Percentiles rank a stretch among this genome's conserved stretches.
Evolutionary conservation across 352 stramenopile genomes (phyloP).

Genomic region (Phytophthora brassicae): DNA sequence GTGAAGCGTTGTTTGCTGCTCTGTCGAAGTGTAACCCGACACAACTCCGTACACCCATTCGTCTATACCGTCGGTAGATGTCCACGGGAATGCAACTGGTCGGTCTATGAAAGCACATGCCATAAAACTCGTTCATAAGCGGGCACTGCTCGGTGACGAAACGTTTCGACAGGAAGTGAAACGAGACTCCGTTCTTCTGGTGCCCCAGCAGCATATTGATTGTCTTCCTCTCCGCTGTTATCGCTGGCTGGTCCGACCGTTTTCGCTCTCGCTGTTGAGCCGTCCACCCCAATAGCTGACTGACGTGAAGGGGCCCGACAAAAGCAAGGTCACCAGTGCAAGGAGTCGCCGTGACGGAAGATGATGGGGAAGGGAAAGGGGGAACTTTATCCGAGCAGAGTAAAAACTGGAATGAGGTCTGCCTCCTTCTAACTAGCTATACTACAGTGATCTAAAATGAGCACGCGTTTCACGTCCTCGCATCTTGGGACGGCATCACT

Average conservation of each 20-base stretch:
- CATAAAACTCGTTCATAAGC: neutral
- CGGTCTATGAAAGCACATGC: too few species aligned
- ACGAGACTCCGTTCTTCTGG: too few species aligned
- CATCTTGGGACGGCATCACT: too few species aligned
- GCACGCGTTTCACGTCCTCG: too few species aligned
- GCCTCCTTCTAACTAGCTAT: neutral
- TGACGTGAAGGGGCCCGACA: neutral
- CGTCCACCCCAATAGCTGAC: neutral
- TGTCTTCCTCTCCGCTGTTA: neutral
- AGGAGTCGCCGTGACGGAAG: neutral
- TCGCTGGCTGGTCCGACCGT: neutral
- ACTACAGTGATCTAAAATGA: constrained; percentile 6
- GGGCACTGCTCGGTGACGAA: neutral
- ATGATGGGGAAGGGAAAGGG: neutral
- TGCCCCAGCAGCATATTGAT: neutral
- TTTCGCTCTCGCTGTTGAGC: neutral
- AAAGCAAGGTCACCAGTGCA: neutral
- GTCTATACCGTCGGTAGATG: neutral
- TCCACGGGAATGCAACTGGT: constrained; percentile 5
- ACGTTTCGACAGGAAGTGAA: neutral
- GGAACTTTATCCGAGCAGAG: neutral
- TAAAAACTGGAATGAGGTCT: constrained; percentile 2
- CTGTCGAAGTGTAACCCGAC: constrained; percentile 4
- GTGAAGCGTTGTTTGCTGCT: neutral
- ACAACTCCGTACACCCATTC: constrained; percentile 6